phyloP scores from a whole-genome alignment of 2,329 filamentous ascomycete genomes.

The Monosporascus sp. region DNA sequence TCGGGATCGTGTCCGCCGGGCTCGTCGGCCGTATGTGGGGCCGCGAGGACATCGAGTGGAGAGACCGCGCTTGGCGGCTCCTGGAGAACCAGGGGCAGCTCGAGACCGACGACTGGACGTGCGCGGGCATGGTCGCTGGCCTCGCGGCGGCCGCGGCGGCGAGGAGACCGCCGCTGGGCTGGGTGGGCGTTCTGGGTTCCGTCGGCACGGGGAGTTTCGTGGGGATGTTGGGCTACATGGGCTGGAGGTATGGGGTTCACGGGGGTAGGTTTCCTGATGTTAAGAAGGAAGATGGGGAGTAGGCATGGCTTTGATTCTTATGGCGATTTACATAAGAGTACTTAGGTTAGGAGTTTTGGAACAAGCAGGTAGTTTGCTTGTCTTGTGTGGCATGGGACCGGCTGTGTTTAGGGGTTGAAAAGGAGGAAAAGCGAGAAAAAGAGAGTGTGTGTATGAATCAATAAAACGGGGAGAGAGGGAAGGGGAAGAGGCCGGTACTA shows the following conservation, averaged over 20 bases:
- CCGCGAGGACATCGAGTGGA: slow-evolving; percentile 56
- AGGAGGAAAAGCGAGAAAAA: too few relatives aligned
- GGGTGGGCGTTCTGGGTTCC: slow-evolving; percentile 38
- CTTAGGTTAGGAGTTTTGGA: neutral
- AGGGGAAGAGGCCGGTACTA: too few relatives aligned
- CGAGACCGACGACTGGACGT: slow-evolving; percentile 51
- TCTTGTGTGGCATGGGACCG: too few relatives aligned
- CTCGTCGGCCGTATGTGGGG: slow-evolving; percentile 49
- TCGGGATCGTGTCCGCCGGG: slow-evolving; percentile 38
- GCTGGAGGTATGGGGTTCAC: slow-evolving; percentile 45
- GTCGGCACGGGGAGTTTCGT: slow-evolving; percentile 42
- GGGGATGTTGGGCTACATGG: slow-evolving; percentile 44
- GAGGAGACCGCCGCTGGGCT: slow-evolving; percentile 28
- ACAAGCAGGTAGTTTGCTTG: neutral
- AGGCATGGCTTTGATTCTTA: neutral
- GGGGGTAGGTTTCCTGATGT: slow-evolving; percentile 31
- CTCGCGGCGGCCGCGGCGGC: slow-evolving; percentile 25
- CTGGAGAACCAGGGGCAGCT: slow-evolving; percentile 53
- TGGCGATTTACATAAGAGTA: neutral
- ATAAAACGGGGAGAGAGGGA: too few relatives aligned
- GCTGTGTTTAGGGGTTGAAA: too few relatives aligned
- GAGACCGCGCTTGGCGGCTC: slow-evolving; percentile 58
- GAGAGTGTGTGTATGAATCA: too few relatives aligned
- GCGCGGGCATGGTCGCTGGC: slow-evolving; percentile 34
- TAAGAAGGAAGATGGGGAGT: slow-evolving; percentile 13